phyloP scores from a whole-genome alignment of 306 rosid species.

The Prunus fruticosa region DNA sequence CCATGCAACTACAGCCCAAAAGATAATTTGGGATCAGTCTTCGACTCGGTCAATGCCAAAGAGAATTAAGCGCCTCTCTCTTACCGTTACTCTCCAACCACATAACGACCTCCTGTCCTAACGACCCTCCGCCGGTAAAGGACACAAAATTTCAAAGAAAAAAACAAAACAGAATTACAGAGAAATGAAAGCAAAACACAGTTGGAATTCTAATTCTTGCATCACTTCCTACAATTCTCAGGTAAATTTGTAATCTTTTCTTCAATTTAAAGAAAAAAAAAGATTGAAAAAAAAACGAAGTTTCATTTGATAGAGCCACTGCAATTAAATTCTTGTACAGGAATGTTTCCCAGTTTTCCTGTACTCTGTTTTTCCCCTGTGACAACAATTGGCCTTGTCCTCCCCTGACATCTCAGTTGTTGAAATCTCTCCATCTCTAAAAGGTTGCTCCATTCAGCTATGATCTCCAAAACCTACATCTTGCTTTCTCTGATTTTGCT shows the following conservation, averaged over 20 bases:
- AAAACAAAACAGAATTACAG: background rate
- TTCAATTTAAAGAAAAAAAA: background rate
- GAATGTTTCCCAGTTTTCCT: background rate
- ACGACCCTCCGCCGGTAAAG: background rate
- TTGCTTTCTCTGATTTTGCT: slow-evolving; percentile 14
- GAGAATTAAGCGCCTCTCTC: background rate
- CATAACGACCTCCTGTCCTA: slow-evolving; percentile 18
- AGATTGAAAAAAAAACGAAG: background rate
- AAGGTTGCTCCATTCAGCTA: background rate
- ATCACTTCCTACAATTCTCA: background rate
- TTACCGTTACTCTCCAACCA: slow-evolving; percentile 14
- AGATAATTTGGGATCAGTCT: background rate
- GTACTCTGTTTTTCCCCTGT: background rate
- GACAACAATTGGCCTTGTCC: background rate
- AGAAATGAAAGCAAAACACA: background rate
- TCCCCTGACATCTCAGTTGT: background rate
- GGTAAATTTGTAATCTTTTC: background rate
- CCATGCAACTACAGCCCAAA: background rate
- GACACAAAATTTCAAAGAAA: background rate
- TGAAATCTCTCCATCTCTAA: background rate
- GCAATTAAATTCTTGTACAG: background rate
- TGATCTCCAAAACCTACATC: slow-evolving; percentile 24
- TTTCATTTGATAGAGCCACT: background rate
- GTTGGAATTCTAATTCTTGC: background rate
- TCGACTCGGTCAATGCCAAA: background rate